A percentile compares a stretch with the other conserved stretches of the same genome.
phyloP scores from a whole-genome alignment of 192 early-diverging fungal species.

The Backusella morwellensis region DNA sequence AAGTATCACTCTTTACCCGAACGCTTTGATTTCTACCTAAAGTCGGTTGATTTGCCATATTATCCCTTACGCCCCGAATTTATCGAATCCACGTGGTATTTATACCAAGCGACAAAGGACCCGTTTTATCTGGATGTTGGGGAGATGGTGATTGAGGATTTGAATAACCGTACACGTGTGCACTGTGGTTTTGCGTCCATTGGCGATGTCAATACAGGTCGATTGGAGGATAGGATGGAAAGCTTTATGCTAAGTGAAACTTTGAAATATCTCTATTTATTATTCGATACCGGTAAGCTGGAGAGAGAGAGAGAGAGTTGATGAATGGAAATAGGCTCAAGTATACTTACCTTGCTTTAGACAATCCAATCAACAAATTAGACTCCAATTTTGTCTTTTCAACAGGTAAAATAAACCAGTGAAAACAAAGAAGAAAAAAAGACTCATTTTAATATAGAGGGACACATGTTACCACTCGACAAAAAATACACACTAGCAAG shows the following conservation, averaged over 20 bases:
- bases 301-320: no score
- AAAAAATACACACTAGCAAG: constrained; percentile 17
- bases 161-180: constrained; percentile 66
- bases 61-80: constrained; percentile 95
- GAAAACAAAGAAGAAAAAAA: neutral
- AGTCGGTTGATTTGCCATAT: constrained; percentile 58
- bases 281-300: constrained; percentile 78
- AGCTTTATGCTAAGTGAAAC: constrained; percentile 94
- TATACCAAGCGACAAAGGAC: constrained; percentile 88
- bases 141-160: constrained; percentile 80
- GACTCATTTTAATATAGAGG: constrained; percentile 37
- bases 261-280: constrained; percentile 94
- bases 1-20: constrained; percentile 86
- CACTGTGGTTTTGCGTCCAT: constrained; percentile 82
- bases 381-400: constrained; percentile 88
- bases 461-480: constrained; percentile 52
- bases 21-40: constrained; percentile 73
- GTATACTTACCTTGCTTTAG: neutral
- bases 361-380: constrained; percentile 59
- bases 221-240: constrained; percentile 87
- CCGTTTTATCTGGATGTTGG: constrained; percentile 91
- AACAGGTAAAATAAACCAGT: constrained; percentile 51
- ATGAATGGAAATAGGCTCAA: neutral
- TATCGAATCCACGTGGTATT: constrained; percentile 90
- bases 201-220: constrained; percentile 57